A percentile compares a stretch with the other conserved stretches of the same genome.
Evolutionary conservation across 495 filamentous ascomycete species (phyloP).

Genomic region (Neurospora cerealis): DNA sequence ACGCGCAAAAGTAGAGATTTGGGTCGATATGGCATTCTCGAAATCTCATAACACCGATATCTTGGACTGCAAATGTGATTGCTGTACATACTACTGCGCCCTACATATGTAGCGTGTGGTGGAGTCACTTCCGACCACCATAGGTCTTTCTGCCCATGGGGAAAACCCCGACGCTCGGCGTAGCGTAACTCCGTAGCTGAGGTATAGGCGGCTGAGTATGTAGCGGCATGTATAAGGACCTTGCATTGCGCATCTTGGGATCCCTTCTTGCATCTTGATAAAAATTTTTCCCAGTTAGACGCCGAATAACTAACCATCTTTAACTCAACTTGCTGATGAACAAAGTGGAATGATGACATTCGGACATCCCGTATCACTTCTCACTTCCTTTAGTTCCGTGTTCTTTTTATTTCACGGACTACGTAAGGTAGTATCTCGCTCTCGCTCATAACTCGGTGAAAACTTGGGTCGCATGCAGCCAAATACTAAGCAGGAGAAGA

Average conservation of each 20-base stretch:
- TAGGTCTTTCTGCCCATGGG: background rate
- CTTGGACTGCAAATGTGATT: no score
- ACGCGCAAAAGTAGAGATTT: no score
- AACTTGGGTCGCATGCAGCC: background rate
- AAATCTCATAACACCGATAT: background rate
- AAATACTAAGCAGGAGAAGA: background rate
- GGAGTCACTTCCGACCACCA: background rate
- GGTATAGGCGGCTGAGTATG: background rate
- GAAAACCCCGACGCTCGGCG: background rate
- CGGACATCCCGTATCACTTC: background rate
- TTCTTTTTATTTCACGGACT: background rate
- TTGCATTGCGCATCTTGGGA: no score
- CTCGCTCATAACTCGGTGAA: background rate
- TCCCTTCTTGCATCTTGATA: background rate
- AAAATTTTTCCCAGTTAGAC: background rate
- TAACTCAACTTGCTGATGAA: background rate
- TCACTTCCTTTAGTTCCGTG: background rate
- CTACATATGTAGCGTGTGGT: background rate
- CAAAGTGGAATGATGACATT: background rate
- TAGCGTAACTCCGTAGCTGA: background rate
- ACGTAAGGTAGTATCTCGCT: background rate
- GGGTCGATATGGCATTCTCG: background rate
- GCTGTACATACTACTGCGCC: no score
- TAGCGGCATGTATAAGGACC: background rate
- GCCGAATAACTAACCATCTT: background rate